These are phyloP conservation scores for Articulospora tetracladia DNA, from an alignment of 495 filamentous ascomycete species.

Conservation along the genomic window DNA sequence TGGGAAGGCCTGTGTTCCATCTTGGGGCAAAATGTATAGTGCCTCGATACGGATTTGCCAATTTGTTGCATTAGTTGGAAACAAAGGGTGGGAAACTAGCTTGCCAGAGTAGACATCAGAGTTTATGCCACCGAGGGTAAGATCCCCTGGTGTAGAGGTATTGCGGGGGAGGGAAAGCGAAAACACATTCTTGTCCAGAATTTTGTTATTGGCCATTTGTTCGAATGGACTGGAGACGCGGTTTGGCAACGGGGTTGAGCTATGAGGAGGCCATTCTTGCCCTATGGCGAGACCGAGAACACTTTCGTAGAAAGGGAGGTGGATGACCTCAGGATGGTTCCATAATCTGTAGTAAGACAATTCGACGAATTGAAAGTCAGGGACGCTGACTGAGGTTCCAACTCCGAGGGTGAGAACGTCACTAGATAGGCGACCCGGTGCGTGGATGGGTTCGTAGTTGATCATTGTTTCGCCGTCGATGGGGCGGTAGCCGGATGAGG, in stretches of 20 bases:
- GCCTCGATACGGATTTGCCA: not conserved
- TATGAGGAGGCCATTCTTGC: not conserved
- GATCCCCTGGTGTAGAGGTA: not conserved
- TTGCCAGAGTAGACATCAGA: not conserved
- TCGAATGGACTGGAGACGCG: not conserved
- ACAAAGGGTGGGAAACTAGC: not conserved
- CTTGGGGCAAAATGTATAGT: not conserved
- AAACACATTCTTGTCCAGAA: conserved; percentile 3
- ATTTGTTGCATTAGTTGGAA: not conserved
- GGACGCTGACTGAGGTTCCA: not conserved
- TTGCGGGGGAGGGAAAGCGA: not conserved
- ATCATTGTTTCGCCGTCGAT: not conserved
- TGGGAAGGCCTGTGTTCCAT: not conserved
- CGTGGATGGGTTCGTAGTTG: not conserved
- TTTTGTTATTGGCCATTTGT: not conserved
- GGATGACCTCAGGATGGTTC: not conserved
- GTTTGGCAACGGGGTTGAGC: not conserved
- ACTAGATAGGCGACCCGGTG: not conserved
- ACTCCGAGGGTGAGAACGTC: not conserved
- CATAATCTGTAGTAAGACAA: not conserved
- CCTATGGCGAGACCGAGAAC: not conserved
- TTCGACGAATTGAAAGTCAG: not conserved
- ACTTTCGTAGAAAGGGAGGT: not conserved
- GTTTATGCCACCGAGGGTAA: not conserved
- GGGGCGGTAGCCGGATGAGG: not conserved